phyloP scores from a whole-genome alignment of 352 stramenopile genomes.

The Achlya hypogyna region DNA sequence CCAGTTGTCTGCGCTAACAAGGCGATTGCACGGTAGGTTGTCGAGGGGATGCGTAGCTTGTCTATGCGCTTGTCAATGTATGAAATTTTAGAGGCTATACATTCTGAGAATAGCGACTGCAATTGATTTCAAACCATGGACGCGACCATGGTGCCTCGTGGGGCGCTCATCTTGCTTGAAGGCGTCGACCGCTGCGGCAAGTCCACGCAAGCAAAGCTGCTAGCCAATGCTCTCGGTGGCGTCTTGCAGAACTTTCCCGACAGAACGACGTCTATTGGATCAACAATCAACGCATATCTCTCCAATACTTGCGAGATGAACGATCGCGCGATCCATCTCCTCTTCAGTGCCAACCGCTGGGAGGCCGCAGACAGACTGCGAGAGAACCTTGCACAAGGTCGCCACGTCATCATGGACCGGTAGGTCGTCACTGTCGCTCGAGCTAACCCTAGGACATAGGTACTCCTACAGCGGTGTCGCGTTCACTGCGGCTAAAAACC shows the following conservation, averaged over 20 bases:
- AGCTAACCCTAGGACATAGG: neutral
- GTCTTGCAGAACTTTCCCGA: slow-evolving; percentile 75
- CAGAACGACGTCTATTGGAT: slow-evolving; percentile 86
- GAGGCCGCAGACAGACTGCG: slow-evolving; percentile 83
- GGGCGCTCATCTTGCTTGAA: slow-evolving; percentile 98
- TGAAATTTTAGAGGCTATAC: neutral
- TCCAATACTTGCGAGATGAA: slow-evolving; percentile 85
- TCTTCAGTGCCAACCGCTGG: slow-evolving; percentile 99
- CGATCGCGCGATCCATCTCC: slow-evolving; percentile 96
- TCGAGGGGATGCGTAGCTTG: too few relatives aligned
- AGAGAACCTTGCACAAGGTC: slow-evolving; percentile 58
- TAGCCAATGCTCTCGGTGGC: slow-evolving; percentile 55
- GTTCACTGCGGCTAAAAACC: slow-evolving; percentile 94
- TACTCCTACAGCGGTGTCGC: slow-evolving; percentile 95
- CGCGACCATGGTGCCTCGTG: slow-evolving; percentile 38
- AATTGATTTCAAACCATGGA: slow-evolving; percentile 21
- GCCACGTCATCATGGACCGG: slow-evolving; percentile 94
- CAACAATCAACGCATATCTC: slow-evolving; percentile 97
- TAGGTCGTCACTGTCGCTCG: slow-evolving; percentile 42
- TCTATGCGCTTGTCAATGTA: too few relatives aligned
- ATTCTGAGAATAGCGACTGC: neutral
- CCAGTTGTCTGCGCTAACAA: too few relatives aligned
- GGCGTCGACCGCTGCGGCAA: slow-evolving; percentile 99
- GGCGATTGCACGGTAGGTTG: too few relatives aligned
- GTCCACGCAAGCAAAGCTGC: slow-evolving; percentile 95